phyloP scores from a whole-genome alignment of 352 stramenopile genomes.

The Elongisporangium senticosum region DNA sequence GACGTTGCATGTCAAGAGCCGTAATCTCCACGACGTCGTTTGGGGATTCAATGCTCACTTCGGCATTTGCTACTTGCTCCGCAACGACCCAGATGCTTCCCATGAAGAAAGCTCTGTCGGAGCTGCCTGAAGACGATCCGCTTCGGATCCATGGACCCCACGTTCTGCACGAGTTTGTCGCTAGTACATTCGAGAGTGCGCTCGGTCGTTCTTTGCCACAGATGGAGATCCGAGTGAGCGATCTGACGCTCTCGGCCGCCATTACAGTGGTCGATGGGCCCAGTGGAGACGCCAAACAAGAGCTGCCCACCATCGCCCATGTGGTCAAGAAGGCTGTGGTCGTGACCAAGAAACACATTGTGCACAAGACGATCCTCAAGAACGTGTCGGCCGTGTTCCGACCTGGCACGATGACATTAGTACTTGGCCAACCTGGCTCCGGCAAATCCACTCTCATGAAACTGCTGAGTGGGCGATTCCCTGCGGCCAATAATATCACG shows the following conservation, averaged over 20 bases:
- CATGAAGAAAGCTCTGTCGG: too few species aligned
- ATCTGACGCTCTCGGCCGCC: slow-evolving; percentile 12
- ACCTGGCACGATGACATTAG: slow-evolving; percentile 30
- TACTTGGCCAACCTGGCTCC: slow-evolving; percentile 25
- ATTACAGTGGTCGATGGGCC: slow-evolving; percentile 14
- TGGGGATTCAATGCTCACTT: too few species aligned
- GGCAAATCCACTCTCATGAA: slow-evolving; percentile 25
- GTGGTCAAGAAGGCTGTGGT: slow-evolving; percentile 28
- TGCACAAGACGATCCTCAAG: slow-evolving; percentile 40
- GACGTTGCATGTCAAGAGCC: too few species aligned
- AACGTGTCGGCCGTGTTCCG: slow-evolving; percentile 40
- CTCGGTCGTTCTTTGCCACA: slow-evolving; percentile 32
- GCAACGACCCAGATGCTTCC: too few species aligned
- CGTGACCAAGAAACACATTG: slow-evolving; percentile 33
- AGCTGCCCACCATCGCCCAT: slow-evolving; percentile 41
- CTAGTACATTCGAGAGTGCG: slow-evolving; percentile 20
- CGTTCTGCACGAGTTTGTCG: slow-evolving; percentile 31
- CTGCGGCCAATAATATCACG: not conserved
- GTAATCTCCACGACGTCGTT: too few species aligned
- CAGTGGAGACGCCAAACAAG: slow-evolving; percentile 5
- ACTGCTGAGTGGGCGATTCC: slow-evolving; percentile 10
- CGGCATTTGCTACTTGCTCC: too few species aligned
- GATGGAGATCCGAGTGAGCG: slow-evolving; percentile 27
- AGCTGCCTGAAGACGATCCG: not conserved
- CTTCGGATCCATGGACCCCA: slow-evolving; percentile 26